Evolutionary conservation across 202 grass and related monocot genomes (phyloP).

Genomic region (Saccharum hybrid): DNA sequence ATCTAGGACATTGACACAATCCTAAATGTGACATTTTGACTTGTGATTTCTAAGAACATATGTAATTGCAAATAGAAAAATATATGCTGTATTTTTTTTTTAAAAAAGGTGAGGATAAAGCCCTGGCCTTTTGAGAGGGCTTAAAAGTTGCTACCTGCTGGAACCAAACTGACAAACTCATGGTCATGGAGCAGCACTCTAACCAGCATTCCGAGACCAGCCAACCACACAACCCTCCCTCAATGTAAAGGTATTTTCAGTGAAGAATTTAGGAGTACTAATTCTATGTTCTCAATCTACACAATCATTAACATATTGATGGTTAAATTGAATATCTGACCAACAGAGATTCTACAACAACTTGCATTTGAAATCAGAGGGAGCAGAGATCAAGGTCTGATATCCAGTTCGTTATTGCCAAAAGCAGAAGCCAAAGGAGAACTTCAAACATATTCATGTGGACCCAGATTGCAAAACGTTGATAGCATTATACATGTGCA

Average conservation of each 20-base stretch:
- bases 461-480: background rate
- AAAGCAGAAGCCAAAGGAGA: constrained; percentile 7
- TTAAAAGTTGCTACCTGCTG: no score
- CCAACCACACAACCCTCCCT: background rate
- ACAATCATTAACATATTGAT: background rate
- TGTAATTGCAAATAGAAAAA: background rate
- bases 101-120: background rate
- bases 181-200: background rate
- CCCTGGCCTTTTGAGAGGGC: background rate
- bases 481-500: background rate
- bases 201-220: background rate
- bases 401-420: constrained; percentile 9
- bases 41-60: background rate
- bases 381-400: background rate
- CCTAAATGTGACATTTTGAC: background rate
- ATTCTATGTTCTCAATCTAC: background rate
- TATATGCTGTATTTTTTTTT: background rate
- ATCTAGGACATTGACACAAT: background rate
- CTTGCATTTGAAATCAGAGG: background rate
- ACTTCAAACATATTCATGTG: constrained; percentile 19
- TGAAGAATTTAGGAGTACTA: background rate
- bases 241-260: background rate
- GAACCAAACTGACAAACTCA: background rate
- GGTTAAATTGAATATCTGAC: background rate
- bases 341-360: background rate